Evolutionary conservation across 2,329 filamentous ascomycete genomes (phyloP).

Genomic region (Talaromyces sp.): DNA sequence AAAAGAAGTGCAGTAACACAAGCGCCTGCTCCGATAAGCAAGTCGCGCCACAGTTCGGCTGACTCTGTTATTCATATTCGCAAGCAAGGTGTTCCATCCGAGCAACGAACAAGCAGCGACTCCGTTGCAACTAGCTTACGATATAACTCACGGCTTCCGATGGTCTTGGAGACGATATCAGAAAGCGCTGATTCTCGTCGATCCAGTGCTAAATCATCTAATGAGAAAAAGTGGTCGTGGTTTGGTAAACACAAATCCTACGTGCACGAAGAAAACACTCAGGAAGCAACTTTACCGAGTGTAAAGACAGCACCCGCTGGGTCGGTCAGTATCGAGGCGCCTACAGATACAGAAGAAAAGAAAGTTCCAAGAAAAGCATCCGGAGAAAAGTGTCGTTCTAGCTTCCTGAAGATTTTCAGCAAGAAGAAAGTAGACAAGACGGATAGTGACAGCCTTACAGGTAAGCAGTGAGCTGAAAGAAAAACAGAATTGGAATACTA

Average conservation of each 20-base stretch:
- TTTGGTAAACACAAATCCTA: slow-evolving; percentile 39
- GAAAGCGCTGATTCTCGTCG: slow-evolving; percentile 41
- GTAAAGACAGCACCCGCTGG: slow-evolving; percentile 30
- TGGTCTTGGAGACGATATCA: slow-evolving; percentile 44
- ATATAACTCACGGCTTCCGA: slow-evolving; percentile 31
- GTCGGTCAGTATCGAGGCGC: slow-evolving; percentile 24
- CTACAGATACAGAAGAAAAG: slow-evolving; percentile 18
- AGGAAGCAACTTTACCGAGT: slow-evolving; percentile 28
- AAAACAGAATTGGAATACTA: neutral
- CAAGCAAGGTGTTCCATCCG: slow-evolving; percentile 14
- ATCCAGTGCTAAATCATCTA: slow-evolving; percentile 24
- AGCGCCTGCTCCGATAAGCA: slow-evolving; percentile 23
- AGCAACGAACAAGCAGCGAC: slow-evolving; percentile 18
- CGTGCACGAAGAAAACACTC: slow-evolving; percentile 26
- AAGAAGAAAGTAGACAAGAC: slow-evolving; percentile 48
- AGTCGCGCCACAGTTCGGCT: slow-evolving; percentile 19
- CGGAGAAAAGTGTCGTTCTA: slow-evolving; percentile 32
- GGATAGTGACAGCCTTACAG: slow-evolving; percentile 31
- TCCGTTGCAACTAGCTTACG: slow-evolving; percentile 25
- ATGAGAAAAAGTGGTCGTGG: slow-evolving; percentile 49
- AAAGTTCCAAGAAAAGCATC: slow-evolving; percentile 17
- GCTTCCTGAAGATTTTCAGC: slow-evolving; percentile 55
- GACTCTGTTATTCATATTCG: slow-evolving; percentile 20
- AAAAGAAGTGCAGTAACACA: slow-evolving; percentile 40
- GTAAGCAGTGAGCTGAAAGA: slow-evolving; percentile 33